Base-by-base conservation (phyloP, 2,329 filamentous ascomycete genomes). In the Fusarium annulatum region DNA sequence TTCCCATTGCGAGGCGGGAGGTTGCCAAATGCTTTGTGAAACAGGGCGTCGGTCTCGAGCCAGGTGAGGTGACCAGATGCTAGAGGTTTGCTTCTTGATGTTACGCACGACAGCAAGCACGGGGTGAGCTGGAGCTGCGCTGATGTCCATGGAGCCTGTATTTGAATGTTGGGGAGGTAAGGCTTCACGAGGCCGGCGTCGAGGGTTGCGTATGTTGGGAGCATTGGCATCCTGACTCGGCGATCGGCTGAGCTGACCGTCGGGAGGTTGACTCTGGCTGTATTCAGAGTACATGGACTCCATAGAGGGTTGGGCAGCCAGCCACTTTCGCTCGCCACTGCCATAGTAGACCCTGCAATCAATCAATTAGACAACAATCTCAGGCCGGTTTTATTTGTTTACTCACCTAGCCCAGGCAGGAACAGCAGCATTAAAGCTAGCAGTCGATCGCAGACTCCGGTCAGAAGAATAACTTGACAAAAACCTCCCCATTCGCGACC, bases 11-110 rank as follows among this genome's bases (percentile, higher is more conserved):
- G 93, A 84, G 3, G 91, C 91, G 2, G 94, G 94, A 3, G 94
- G 91, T 68, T 91, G 89, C 93, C 94, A 96, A 21, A 91, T 85
- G 78, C 89, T 92, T 74, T 85, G 88, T 66, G 85, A 82, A 61
- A 86, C 85, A 51, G 88, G 86, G 21, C 91, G 85, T 64, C 88
- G 87, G 78, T 95, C 92, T 18, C 86, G 84, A 57, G 88, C 87
- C 36, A 95, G 83, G 81, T 95, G 93, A 15, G 93, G 93, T 7
- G 92, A 94, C 91, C 92, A 94, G 71, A 93, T 86, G 73, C 89
- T 87, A 42, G 91, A 88, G 60, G 86, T 85, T 75, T 87, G 87
- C 79, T 88, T 87, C 74, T 80, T 82, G 33, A 84, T 69, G 43
- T 73, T 77, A 11, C 77, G 76, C 11, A 79, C 77, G 30, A 79